Evolutionary conservation across 140 eudicot species (phyloP), one percentile per base, ranked within the genome.

Genomic region (Erigeron philadelphicus): DNA sequence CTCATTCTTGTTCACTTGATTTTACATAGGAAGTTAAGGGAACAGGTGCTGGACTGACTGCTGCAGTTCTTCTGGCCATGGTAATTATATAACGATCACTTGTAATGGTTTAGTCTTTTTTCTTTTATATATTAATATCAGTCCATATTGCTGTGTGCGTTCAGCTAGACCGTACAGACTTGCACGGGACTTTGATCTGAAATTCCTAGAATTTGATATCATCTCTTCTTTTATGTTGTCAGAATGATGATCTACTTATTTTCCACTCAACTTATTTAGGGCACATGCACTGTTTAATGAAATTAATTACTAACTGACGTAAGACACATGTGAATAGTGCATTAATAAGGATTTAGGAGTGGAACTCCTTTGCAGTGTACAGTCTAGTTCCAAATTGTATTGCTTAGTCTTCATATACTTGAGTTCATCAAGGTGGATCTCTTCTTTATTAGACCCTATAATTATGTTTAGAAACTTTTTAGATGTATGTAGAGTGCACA

Each of bases 21-120:
- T 47, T 57, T 74, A 41, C 76, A 15, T 73, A 93, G 98, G 98
- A 93, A 85, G 90, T 93, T 68, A 93, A 93, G 82, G 98, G 98
- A 40, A 62, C 88, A 54, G 98, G 98, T 75, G 98, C 98, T 44
- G 98, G 98, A 47, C 78, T 89, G 82, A 84, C 96, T 55, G 98
- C 98, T 18, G 98, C 98, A 31, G 90, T 83, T 84, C 94, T 93
- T 73, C 80, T 93, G 64, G 95, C 90, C 66, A 93, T 93, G 98
- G 98, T 93, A 93, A 69, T 65, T 38, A 45, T 35, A 52, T 66
- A 45, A 17, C 58, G 73, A 49, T 11, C 68, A 67, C 62, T 43
- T 76, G 71, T 65, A 13, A 64, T 57, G 48, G 21, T 60, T 71
- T 35, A 44, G 25, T 59, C 35, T 3, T 49, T 65, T 23, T 21